Evolutionary conservation across 2,329 filamentous ascomycete genomes (phyloP), one percentile per base, ranked within the genome.

Genomic region (Malbranchea zuffiana): DNA sequence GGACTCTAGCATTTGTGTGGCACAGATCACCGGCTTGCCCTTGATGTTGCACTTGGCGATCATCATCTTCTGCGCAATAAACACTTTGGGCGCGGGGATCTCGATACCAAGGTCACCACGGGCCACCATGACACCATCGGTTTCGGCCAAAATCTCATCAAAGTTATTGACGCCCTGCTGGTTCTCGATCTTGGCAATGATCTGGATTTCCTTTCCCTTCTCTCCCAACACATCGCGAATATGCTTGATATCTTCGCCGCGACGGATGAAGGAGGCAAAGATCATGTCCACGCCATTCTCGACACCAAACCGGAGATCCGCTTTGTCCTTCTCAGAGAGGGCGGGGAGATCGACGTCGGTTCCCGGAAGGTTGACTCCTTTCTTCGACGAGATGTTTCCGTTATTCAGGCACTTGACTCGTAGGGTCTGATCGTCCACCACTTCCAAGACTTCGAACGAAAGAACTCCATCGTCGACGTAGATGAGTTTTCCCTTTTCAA

Each of bases 131-230:
- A 98, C 87, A 74, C 90, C 90, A 63, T 98, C 90, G 4, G 90
- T 96, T 70, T 87, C 85, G 59, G 77, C 74, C 43, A 98, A 78
- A 56, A 98, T 98, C 70, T 96, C 88, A 53, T 82, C 79, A 65
- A 98, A 98, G 76, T 98, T 98, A 80, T 98, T 96, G 49, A 98
- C 82, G 67, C 90, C 90, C 69, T 98, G 90, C 65, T 94, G 84
- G 74, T 98, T 98, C 77, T 98, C 90, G 52, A 98, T 94, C 81
- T 98, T 98, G 75, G 90, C 82, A 61, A 98, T 96, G 69, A 98
- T 94, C 72, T 98, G 88, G 56, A 98, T 95, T 63, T 93, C 80
- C 68, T 82, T 85, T 65, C 90, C 90, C 29, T 92, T 82, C 57
- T 85, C 75, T 45, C 90, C 90, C 35, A 98, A 78, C 45, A 96